Conservation (phyloP, 768 basidiomycete genomes). For the Psilocybe cubensis region DNA sequence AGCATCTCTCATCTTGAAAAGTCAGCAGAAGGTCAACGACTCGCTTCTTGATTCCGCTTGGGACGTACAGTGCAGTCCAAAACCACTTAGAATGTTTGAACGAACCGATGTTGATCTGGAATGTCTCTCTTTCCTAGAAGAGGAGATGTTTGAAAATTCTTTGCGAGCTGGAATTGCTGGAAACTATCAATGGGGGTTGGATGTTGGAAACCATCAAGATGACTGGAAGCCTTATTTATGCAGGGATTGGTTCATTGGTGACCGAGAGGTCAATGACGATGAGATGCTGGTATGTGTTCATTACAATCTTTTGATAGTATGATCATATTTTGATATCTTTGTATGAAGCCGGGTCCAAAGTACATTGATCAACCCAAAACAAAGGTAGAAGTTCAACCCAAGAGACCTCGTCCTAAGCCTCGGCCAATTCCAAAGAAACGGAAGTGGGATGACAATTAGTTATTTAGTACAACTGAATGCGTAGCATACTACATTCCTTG, state of each 20-base stretch:
- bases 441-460: no score
- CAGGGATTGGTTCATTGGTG: conserved; percentile 2
- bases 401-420: no score
- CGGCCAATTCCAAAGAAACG: no score
- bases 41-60: conserved; percentile 5
- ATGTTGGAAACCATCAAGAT: conserved; percentile 22
- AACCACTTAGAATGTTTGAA: neutral
- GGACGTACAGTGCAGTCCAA: conserved; percentile 1
- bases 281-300: no score
- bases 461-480: no score
- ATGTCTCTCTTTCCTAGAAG: conserved; percentile 22
- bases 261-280: neutral
- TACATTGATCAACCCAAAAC: no score
- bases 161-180: conserved; percentile 15
- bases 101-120: conserved; percentile 26
- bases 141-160: conserved; percentile 29
- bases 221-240: conserved; percentile 20
- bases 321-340: no score
- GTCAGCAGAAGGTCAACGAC: neutral
- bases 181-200: conserved; percentile 21
- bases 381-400: no score
- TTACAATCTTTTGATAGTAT: no score
- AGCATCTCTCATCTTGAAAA: conserved; percentile 2
- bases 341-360: no score
- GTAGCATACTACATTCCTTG: no score